A percentile compares a stretch with the other conserved stretches of the same genome.
These are phyloP conservation scores for Sordaria brevicollis DNA, from an alignment of 495 filamentous ascomycete species.

Conservation along the genomic window DNA sequence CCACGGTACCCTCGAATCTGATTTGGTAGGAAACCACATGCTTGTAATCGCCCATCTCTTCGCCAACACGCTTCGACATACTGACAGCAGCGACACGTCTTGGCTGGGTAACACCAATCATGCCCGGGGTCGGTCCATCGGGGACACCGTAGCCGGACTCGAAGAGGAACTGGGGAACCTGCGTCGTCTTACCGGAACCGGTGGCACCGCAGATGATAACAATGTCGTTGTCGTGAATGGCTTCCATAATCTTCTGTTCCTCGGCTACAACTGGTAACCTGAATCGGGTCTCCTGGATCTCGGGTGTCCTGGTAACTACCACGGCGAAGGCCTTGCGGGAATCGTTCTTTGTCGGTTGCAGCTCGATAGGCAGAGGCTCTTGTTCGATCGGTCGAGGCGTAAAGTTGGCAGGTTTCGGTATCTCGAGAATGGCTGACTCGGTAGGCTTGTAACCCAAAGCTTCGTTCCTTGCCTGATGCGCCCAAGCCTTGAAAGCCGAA, in stretches of 20 bases:
- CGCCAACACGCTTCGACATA: conserved; percentile 84
- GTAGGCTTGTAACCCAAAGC: conserved; percentile 42
- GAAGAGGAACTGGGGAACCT: conserved; percentile 90
- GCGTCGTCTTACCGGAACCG: conserved; percentile 94
- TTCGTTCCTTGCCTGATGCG: conserved; percentile 72
- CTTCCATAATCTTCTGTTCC: conserved; percentile 98
- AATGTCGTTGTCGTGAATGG: conserved; percentile 75
- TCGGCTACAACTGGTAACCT: conserved; percentile 84
- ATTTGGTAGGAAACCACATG: conserved; percentile 83
- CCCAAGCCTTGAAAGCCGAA: conserved; percentile 91
- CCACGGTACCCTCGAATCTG: conserved; percentile 78
- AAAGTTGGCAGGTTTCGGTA: conserved; percentile 41
- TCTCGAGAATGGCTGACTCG: conserved; percentile 24
- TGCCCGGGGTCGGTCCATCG: conserved; percentile 67
- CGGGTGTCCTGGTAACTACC: conserved; percentile 53
- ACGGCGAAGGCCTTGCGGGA: conserved; percentile 70
- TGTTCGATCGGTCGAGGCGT: conserved; percentile 51
- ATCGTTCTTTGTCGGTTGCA: conserved; percentile 52
- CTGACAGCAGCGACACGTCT: conserved; percentile 86
- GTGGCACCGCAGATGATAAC: conserved; percentile 94
- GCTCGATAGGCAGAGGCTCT: conserved; percentile 67
- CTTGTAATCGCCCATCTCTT: conserved; percentile 66
- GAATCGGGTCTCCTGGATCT: conserved; percentile 69
- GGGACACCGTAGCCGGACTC: conserved; percentile 86
- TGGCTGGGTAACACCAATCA: conserved; percentile 93